These are phyloP conservation scores for Phytomonas francai DNA, from an alignment of 208 protist species.

Conservation along the genomic window DNA sequence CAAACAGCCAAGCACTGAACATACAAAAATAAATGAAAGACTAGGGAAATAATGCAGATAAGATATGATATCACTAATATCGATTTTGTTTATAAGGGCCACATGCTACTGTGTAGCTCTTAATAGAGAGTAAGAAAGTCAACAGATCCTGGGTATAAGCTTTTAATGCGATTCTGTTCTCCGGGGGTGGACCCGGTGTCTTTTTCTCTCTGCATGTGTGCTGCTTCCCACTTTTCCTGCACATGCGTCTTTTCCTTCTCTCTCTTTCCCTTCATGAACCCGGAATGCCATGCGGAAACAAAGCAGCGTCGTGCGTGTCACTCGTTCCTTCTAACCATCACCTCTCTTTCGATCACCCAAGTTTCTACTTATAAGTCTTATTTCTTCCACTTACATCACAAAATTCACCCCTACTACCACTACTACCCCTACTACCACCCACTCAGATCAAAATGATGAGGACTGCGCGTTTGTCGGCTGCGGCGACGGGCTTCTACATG, in stretches of 20 bases:
- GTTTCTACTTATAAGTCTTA: not conserved
- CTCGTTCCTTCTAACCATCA: not conserved
- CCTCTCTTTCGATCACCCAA: not conserved
- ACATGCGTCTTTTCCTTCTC: not conserved
- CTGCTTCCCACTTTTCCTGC: not conserved
- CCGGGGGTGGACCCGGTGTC: not conserved
- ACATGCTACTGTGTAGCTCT: not conserved
- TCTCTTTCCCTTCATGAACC: not conserved
- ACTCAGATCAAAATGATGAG: conserved; percentile 21
- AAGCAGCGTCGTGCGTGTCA: not conserved
- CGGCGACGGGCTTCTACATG: conserved; percentile 52
- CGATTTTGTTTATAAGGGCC: too few species aligned
- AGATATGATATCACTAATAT: too few species aligned
- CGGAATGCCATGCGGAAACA: not conserved
- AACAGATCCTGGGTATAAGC: not conserved
- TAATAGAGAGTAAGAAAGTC: not conserved
- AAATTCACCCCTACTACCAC: not conserved
- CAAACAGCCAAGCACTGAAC: not conserved
- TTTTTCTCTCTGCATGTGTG: not conserved
- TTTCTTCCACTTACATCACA: not conserved
- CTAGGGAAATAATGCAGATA: not conserved
- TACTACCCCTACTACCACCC: not conserved
- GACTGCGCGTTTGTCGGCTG: conserved; percentile 20
- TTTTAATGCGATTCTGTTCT: not conserved
- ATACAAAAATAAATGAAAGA: not conserved